Base-by-base conservation (phyloP, 805 yeast genomes). In the Nakazawaea molendinolei region DNA sequence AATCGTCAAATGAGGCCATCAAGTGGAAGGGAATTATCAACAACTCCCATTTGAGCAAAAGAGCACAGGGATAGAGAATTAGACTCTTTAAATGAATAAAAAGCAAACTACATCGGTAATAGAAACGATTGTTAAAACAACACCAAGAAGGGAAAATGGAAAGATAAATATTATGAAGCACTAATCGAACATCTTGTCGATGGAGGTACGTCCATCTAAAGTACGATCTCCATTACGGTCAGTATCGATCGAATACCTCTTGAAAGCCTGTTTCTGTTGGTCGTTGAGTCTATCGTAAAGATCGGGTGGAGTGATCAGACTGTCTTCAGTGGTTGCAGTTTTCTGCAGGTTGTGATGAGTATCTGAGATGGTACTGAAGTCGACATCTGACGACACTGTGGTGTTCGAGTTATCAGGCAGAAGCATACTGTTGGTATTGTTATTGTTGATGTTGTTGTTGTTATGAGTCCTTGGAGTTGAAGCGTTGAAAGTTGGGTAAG, bases 361-460 rank as follows among this genome's bases (percentile, higher is more conserved):
- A 22, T 38, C 41, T 4, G 40, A 37, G 9, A 37, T 8, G 12
- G 34, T 33, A 18, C 34, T 33, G 31, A 10, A 28, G 16, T 38
- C 41, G 10, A 32, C 28, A 8, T 38, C 41, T 14, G 37, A 33
- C 10, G 33, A 31, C 18, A 33, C 19, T 3, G 41, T 38, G 10
- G 41, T 38, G 23, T 31, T 24, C 5, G 37, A 22, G 25, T 28
- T 17, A 26, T 36, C 39, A 7, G n/a, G 34, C n/a, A n/a, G n/a
- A n/a, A n/a, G n/a, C n/a, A n/a, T n/a, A n/a, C n/a, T n/a, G n/a
- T n/a, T 5, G 10, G n/a, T 8, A n/a, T 5, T 23, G 18, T 23
- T n/a, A 12, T 9, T 13, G 21, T 23, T 16, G 24, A 2, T 23
- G 18, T 20, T 30, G 14, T 19, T 35, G 23, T 35, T 35, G 13